These are phyloP conservation scores for Xylaria palmicola DNA, from an alignment of 495 filamentous ascomycete genomes.

Conservation along the genomic window DNA sequence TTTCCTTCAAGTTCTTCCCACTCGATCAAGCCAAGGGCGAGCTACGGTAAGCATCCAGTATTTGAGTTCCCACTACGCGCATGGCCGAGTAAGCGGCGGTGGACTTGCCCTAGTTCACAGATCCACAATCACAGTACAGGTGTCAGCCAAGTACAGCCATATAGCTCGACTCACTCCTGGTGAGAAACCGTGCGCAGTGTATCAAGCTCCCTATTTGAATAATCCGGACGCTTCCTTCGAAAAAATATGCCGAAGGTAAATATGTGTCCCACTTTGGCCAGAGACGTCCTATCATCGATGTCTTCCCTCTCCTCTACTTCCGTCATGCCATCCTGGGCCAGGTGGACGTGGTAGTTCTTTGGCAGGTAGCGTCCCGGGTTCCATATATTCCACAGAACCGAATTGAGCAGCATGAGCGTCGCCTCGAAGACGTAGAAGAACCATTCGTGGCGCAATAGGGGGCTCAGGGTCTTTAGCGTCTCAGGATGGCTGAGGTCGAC, in stretches of 20 bases:
- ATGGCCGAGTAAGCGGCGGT: not conserved
- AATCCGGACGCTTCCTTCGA: not conserved
- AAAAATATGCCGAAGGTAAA: constrained; percentile 27
- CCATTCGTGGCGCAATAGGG: constrained; percentile 32
- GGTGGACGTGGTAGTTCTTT: constrained; percentile 22
- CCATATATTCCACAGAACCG: constrained; percentile 33
- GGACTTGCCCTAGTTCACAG: not conserved
- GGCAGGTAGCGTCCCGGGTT: constrained; percentile 34
- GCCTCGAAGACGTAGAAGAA: constrained; percentile 39
- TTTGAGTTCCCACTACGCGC: not conserved
- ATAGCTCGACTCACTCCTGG: not conserved
- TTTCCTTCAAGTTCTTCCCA: not conserved
- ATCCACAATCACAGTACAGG: not conserved
- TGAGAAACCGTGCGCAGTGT: not conserved
- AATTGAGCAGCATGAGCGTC: constrained; percentile 34
- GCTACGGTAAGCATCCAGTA: not conserved
- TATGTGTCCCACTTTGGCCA: constrained; percentile 22
- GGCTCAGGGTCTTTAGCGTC: constrained; percentile 24
- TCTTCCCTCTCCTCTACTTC: constrained; percentile 21
- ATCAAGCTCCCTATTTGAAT: not conserved
- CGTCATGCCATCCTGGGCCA: constrained; percentile 25
- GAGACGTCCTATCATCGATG: constrained; percentile 22
- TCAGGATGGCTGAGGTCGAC: constrained; percentile 19
- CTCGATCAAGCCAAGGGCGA: not conserved
- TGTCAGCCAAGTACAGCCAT: not conserved